These are phyloP conservation scores for Russula sp. DNA, from an alignment of 768 basidiomycete genomes.

Conservation along the genomic window DNA sequence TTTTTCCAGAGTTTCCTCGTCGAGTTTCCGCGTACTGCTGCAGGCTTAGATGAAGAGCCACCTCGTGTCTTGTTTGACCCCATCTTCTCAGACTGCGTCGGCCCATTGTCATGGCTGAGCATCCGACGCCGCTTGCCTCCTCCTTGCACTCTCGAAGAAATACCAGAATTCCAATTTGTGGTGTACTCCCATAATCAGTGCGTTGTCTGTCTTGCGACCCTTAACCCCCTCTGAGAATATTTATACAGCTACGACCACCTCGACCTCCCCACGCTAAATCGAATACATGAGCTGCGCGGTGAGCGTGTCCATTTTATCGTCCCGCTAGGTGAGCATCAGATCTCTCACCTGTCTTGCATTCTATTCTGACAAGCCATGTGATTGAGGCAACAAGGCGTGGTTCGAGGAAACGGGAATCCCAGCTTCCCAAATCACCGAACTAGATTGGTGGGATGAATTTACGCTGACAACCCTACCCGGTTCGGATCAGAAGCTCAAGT, in stretches of 20 bases:
- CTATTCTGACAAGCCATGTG: background rate
- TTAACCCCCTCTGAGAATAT: background rate
- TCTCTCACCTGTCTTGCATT: background rate
- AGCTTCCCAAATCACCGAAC: conserved; percentile 36
- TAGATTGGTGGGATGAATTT: conserved; percentile 45
- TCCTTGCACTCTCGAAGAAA: conserved; percentile 40
- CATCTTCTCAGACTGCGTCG: conserved; percentile 41
- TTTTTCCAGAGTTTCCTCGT: conserved; percentile 37
- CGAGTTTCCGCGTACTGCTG: conserved; percentile 31
- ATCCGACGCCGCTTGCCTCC: conserved; percentile 37
- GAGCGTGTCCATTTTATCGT: conserved; percentile 38
- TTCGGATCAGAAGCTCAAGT: conserved; percentile 31
- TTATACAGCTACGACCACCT: conserved; percentile 43
- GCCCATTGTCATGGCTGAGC: conserved; percentile 35
- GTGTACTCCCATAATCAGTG: conserved; percentile 47
- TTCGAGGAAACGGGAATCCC: conserved; percentile 37
- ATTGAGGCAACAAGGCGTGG: conserved; percentile 35
- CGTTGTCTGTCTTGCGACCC: conserved; percentile 17
- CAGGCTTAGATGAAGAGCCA: conserved; percentile 26
- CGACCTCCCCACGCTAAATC: conserved; percentile 39
- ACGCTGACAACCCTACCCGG: conserved; percentile 26
- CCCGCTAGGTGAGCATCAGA: conserved; percentile 38
- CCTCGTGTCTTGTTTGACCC: conserved; percentile 43
- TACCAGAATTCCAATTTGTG: conserved; percentile 43
- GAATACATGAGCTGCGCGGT: conserved; percentile 32